Base-by-base conservation (phyloP, 2,329 filamentous ascomycete species). In the Epichloe scottii region DNA sequence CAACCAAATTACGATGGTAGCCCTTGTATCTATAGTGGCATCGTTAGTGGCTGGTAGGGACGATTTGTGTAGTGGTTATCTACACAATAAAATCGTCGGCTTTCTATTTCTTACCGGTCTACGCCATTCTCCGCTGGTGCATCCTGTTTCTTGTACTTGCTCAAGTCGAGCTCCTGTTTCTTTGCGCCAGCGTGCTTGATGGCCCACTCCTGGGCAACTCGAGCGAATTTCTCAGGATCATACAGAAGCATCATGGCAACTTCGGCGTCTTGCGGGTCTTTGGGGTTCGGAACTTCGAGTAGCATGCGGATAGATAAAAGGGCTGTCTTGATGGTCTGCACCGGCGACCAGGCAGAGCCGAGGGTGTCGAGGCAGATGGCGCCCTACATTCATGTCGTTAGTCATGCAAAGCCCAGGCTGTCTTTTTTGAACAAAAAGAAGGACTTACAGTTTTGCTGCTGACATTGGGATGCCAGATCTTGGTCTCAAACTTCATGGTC, bases 341-440 rank as follows among this genome's bases (percentile, higher is more conserved):
- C 90, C 0, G 93, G 93, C 5, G 91, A 95, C 93, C 93, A 98
- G 59, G 87, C 89, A 12, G 79, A 79, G 10, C 86, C 84, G 15
- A 98, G 78, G 0, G 90, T 97, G 65, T 98, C 93, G 50, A 98
- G 82, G 63, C 93, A 98, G 66, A 98, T 98, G 26, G 90, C 91
- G 51, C 93, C 93, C 89, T 97, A 55, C n/a, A 12, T 21, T 10
- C 7, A 37, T 3, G 23, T 12, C 35, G 48, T 49, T 34, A 49
- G 34, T n/a, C 21, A 44, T 17, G 40, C 19, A 38, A 17, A 12
- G 35, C 15, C 46, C 11, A 5, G 19, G 30, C 12, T 12, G n/a
- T 37, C 19, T 8, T 17, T 15, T 14, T 19, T 4, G 3, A 34
- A 33, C 15, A 37, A 47, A n/a, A 35, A 26, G 2, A 15, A 26